phyloP scores from a whole-genome alignment of 164 flowering plant genomes.

The Litsea cubeba region DNA sequence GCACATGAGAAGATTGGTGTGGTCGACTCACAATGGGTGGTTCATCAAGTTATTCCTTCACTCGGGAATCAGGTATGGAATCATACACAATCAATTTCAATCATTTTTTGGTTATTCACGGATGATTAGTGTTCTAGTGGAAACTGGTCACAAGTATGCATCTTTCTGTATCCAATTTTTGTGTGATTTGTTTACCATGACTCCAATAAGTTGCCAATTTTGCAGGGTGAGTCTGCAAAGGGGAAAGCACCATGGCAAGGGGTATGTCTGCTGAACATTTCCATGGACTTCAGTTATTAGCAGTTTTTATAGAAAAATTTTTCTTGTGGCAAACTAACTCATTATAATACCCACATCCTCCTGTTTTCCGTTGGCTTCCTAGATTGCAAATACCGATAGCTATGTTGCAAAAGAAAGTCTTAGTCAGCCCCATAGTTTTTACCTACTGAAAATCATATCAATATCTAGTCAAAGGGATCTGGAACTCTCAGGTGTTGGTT shows the following conservation, averaged over 20 bases:
- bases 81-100: neutral
- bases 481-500: no score
- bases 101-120: neutral
- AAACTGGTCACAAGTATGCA: neutral
- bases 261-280: constrained; percentile 38
- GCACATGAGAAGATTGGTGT: constrained; percentile 99
- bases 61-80: constrained; percentile 78
- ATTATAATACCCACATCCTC: no score
- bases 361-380: no score
- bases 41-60: constrained; percentile 92
- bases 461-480: no score
- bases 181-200: neutral
- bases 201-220: constrained; percentile 4
- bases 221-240: constrained; percentile 62
- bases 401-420: no score
- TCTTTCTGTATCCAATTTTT: no score
- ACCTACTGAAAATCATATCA: no score
- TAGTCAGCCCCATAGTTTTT: no score
- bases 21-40: constrained; percentile 94
- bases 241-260: constrained; percentile 95
- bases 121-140: neutral
- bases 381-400: no score
- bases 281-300: neutral
- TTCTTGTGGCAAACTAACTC: neutral
- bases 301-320: neutral